phyloP scores from a whole-genome alignment of 1,284 basidiomycete species.

The Acaromyces ingoldii region DNA sequence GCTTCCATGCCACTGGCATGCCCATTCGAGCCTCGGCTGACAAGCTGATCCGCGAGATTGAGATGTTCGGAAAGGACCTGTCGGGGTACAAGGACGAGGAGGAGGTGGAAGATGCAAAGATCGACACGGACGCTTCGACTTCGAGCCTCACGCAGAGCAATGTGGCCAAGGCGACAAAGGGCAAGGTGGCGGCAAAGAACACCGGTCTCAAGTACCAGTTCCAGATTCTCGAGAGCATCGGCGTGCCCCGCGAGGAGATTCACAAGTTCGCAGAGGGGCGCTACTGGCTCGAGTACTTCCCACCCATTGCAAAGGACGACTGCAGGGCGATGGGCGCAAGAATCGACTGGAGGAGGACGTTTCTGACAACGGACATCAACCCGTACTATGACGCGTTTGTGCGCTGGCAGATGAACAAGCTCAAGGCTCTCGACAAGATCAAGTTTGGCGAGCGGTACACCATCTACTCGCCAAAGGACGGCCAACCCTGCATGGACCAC shows the following conservation, averaged over 20 bases:
- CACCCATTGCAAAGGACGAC: slow-evolving; percentile 82
- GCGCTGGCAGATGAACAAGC: slow-evolving; percentile 96
- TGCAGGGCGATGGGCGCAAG: slow-evolving; percentile 82
- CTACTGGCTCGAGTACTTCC: slow-evolving; percentile 92
- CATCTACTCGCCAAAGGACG: slow-evolving; percentile 98
- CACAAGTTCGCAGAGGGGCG: slow-evolving; percentile 91
- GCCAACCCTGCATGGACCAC: slow-evolving; percentile 99
- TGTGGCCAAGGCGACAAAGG: slow-evolving; percentile 79
- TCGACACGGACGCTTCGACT: slow-evolving; percentile 9
- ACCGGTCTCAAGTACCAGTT: slow-evolving; percentile 96
- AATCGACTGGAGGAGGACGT: slow-evolving; percentile 94
- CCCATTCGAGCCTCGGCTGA: slow-evolving; percentile 95
- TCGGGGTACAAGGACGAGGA: slow-evolving; percentile 61
- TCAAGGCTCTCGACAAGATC: slow-evolving; percentile 59
- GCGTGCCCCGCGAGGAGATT: slow-evolving; percentile 78
- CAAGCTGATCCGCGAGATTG: slow-evolving; percentile 95
- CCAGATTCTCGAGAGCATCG: slow-evolving; percentile 89
- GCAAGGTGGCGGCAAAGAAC: slow-evolving; percentile 86
- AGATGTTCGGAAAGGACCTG: slow-evolving; percentile 88
- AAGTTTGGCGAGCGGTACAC: slow-evolving; percentile 97
- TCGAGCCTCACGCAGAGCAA: slow-evolving; percentile 14
- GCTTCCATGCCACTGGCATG: slow-evolving; percentile 93
- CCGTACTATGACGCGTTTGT: slow-evolving; percentile 97
- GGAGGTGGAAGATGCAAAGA: slow-evolving; percentile 31
- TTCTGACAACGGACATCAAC: slow-evolving; percentile 91